phyloP scores from a whole-genome alignment of 2,329 filamentous ascomycete species.

The Xylaria sp. region DNA sequence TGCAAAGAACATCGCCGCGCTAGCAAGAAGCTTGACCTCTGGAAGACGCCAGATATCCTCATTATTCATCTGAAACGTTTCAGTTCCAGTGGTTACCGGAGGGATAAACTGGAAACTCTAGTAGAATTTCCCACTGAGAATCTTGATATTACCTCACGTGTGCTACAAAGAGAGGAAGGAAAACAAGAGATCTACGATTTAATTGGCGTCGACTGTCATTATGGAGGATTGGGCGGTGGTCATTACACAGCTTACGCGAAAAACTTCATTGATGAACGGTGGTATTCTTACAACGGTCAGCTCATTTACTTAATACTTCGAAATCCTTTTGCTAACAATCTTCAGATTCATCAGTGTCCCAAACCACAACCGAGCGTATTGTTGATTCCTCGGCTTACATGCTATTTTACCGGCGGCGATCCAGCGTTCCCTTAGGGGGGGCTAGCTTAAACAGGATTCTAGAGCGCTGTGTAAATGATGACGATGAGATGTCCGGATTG shows the following conservation, averaged over 20 bases:
- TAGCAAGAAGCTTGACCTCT: slow-evolving; percentile 95
- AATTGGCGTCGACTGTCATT: slow-evolving; percentile 95
- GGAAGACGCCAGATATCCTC: slow-evolving; percentile 94
- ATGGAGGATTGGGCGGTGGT: slow-evolving; percentile 88
- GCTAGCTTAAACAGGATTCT: slow-evolving; percentile 74
- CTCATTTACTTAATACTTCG: slow-evolving; percentile 18
- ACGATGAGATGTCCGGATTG: slow-evolving; percentile 54
- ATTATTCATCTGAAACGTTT: slow-evolving; percentile 96
- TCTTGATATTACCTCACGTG: slow-evolving; percentile 79
- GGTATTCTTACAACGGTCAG: slow-evolving; percentile 97
- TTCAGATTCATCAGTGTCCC: slow-evolving; percentile 75
- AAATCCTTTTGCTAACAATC: slow-evolving; percentile 46
- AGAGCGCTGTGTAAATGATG: slow-evolving; percentile 62
- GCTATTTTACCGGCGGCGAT: slow-evolving; percentile 91
- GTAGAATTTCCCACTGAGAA: slow-evolving; percentile 92
- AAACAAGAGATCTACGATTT: slow-evolving; percentile 89
- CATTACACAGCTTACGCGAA: slow-evolving; percentile 96
- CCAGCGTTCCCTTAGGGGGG: slow-evolving; percentile 77
- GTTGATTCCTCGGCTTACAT: slow-evolving; percentile 85
- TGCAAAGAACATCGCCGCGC: slow-evolving; percentile 94
- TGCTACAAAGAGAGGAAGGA: slow-evolving; percentile 78
- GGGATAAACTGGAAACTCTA: slow-evolving; percentile 88
- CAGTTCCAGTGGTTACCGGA: slow-evolving; percentile 78
- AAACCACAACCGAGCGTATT: slow-evolving; percentile 64
- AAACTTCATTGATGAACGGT: slow-evolving; percentile 86